Evolutionary conservation across 495 filamentous ascomycete genomes (phyloP).

Genomic region (Daldinia childiae): DNA sequence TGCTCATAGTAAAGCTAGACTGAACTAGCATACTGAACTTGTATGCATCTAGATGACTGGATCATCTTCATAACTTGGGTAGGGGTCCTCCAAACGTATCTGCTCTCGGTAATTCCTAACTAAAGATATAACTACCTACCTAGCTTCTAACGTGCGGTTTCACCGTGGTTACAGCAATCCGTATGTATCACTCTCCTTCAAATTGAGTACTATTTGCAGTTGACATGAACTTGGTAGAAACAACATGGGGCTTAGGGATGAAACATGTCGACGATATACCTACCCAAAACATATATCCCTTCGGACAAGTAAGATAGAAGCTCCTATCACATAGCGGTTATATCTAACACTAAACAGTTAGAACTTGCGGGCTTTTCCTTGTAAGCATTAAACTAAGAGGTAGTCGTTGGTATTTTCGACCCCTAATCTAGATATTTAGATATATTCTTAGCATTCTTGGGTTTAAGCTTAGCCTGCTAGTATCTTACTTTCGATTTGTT

Average conservation of each 20-base stretch:
- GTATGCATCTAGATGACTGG: constrained; percentile 28
- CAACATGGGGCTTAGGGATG: constrained; percentile 35
- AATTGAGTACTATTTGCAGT: neutral
- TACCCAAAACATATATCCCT: constrained; percentile 8
- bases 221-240: constrained; percentile 15
- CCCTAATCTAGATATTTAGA: constrained; percentile 25
- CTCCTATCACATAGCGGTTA: neutral
- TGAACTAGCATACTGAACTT: neutral
- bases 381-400: constrained; percentile 24
- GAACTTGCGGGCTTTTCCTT: constrained; percentile 23
- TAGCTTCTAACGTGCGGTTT: constrained; percentile 23
- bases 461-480: constrained; percentile 62
- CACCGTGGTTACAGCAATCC: constrained; percentile 13
- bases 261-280: constrained; percentile 18
- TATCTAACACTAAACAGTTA: constrained; percentile 20
- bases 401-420: neutral
- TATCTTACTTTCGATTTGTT: constrained; percentile 61
- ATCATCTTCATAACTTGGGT: constrained; percentile 34
- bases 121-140: constrained; percentile 1
- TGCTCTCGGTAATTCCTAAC: neutral
- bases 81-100: neutral
- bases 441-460: constrained; percentile 58
- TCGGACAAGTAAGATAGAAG: constrained; percentile 18
- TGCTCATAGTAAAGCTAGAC: neutral
- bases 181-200: constrained; percentile 3